A percentile compares a stretch with the other conserved stretches of the same genome.
These are phyloP conservation scores for Oemleria cerasiformis DNA, from an alignment of 306 rosid species.

Conservation along the genomic window DNA sequence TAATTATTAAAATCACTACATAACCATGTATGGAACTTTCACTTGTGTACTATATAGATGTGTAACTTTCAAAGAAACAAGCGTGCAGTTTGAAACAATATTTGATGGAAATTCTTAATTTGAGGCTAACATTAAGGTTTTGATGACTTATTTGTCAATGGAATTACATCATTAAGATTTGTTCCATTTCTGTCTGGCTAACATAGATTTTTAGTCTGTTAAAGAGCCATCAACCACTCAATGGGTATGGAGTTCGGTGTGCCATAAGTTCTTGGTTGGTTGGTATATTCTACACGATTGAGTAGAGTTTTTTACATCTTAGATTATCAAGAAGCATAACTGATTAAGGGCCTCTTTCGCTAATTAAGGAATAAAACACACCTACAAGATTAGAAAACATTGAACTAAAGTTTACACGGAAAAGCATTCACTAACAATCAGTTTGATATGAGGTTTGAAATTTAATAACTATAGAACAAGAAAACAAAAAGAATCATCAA, in stretches of 20 bases:
- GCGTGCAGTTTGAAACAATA: neutral
- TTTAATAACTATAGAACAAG: too few species aligned
- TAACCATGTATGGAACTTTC: neutral
- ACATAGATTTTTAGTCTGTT: too few species aligned
- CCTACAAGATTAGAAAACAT: too few species aligned
- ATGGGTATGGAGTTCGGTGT: neutral
- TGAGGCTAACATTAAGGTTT: neutral
- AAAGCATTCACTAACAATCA: too few species aligned
- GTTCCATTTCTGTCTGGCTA: neutral
- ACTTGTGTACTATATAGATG: neutral
- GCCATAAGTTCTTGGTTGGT: neutral
- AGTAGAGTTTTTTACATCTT: neutral
- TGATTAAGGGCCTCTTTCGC: neutral
- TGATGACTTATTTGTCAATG: neutral
- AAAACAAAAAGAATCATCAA: too few species aligned
- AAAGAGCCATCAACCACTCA: neutral
- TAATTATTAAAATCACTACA: neutral
- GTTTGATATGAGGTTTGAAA: too few species aligned
- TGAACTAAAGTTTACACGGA: too few species aligned
- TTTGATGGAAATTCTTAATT: neutral
- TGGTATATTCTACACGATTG: neutral
- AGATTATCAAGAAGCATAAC: neutral
- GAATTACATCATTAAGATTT: conserved; percentile 1
- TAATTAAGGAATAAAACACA: neutral
- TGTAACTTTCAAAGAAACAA: neutral